phyloP scores from a whole-genome alignment of 345 rosid species.

The Bretschneidera sinensis region DNA sequence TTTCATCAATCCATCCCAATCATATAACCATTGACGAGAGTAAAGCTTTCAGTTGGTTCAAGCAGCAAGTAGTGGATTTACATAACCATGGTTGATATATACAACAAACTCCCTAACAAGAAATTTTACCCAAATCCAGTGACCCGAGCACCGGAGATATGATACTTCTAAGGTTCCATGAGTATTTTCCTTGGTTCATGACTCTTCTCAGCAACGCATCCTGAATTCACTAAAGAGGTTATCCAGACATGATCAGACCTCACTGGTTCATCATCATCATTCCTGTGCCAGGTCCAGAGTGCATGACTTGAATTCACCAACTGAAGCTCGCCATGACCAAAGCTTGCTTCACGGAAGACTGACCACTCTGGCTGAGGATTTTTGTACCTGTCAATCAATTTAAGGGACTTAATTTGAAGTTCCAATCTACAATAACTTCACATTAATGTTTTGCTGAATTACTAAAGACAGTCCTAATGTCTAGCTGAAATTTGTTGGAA shows the following conservation, averaged over 20 bases:
- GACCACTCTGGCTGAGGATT: conserved; percentile 87
- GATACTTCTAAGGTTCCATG: conserved; percentile 33
- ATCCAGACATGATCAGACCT: conserved; percentile 85
- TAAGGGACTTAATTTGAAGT: background rate
- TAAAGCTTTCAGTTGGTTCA: no score
- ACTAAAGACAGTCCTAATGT: background rate
- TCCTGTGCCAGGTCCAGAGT: conserved; percentile 94
- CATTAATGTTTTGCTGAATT: background rate
- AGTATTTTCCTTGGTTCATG: conserved; percentile 47
- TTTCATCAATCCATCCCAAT: no score
- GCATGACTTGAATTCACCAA: conserved; percentile 78
- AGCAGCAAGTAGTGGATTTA: background rate
- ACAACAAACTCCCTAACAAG: background rate
- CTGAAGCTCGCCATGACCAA: conserved; percentile 90
- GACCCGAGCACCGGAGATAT: background rate
- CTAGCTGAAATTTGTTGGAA: no score
- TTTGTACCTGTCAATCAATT: conserved; percentile 38
- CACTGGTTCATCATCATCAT: conserved; percentile 89
- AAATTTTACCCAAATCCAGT: background rate
- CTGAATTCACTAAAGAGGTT: conserved; percentile 57
- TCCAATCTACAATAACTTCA: background rate
- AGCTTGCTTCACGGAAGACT: conserved; percentile 92
- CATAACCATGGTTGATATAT: background rate
- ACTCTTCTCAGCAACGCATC: conserved; percentile 43
- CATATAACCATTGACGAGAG: no score